These are phyloP conservation scores for Tolypocladium tundrense DNA, from an alignment of 2,329 filamentous ascomycete genomes.

Conservation along the genomic window DNA sequence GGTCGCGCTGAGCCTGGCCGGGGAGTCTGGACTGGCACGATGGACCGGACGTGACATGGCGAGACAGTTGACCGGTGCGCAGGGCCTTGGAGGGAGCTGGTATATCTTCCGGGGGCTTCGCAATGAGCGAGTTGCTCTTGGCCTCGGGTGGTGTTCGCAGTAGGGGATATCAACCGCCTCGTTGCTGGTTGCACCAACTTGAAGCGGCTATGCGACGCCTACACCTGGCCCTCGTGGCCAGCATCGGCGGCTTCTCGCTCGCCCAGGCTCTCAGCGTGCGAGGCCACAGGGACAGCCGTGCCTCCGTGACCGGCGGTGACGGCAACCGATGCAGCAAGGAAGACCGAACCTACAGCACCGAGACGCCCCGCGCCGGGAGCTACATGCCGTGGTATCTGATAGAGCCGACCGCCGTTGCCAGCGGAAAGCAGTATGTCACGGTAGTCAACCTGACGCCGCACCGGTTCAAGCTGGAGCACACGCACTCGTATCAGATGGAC, in stretches of 20 bases:
- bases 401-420: not conserved
- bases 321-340: not conserved
- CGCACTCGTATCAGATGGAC: slow-evolving; percentile 21
- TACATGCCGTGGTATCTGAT: not conserved
- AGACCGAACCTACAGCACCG: not conserved
- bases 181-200: too few relatives aligned
- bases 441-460: slow-evolving; percentile 25
- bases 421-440: slow-evolving; percentile 14
- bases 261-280: not conserved
- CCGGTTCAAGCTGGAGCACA: slow-evolving; percentile 12
- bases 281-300: slow-evolving; percentile 15
- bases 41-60: not conserved
- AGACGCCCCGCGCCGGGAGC: not conserved
- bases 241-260: not conserved
- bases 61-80: not conserved
- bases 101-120: not conserved
- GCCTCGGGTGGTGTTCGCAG: too few relatives aligned
- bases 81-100: not conserved
- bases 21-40: not conserved
- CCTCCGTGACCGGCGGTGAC: slow-evolving; percentile 6
- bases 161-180: too few relatives aligned
- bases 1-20: not conserved
- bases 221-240: not conserved
- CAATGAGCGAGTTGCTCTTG: too few relatives aligned
- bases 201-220: not conserved